Conservation (phyloP, 2,329 filamentous ascomycete genomes). For the Diplodia corticola region DNA sequence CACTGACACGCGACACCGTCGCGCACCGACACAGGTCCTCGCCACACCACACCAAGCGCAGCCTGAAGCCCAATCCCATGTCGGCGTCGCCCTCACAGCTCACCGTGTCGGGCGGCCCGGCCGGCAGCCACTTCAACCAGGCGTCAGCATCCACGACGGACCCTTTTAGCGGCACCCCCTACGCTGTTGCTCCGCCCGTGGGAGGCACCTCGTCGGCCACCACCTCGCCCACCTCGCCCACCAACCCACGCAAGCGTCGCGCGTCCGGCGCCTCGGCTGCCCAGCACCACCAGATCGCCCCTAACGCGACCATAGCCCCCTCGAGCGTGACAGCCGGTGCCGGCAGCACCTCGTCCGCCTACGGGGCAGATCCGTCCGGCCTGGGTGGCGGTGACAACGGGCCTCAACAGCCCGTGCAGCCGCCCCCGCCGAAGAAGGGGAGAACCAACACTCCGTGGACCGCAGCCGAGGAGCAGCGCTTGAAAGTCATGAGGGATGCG, state of each 20-base stretch:
- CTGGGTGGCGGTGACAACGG: not conserved
- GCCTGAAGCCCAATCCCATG: conserved; percentile 44
- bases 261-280: conserved; percentile 34
- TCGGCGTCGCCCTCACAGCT: conserved; percentile 42
- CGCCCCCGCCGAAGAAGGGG: conserved; percentile 73
- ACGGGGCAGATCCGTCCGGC: conserved; percentile 11
- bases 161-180: conserved; percentile 6
- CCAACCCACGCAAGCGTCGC: conserved; percentile 48
- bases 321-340: conserved; percentile 1
- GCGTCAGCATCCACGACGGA: conserved; percentile 26
- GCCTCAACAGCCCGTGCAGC: conserved; percentile 19
- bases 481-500: conserved; percentile 92
- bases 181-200: conserved; percentile 10
- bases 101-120: conserved; percentile 31
- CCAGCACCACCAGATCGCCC: conserved; percentile 32
- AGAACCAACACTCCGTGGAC: conserved; percentile 99
- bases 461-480: conserved; percentile 82
- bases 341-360: not conserved
- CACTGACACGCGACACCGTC: conserved; percentile 8
- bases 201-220: not conserved
- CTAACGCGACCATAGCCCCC: conserved; percentile 19
- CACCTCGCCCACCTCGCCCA: conserved; percentile 7
- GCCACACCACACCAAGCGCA: conserved; percentile 44
- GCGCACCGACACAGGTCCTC: conserved; percentile 37
- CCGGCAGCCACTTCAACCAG: not conserved